Conservation (phyloP, 2,329 filamentous ascomycete species). For the Xylariaceae sp. region DNA sequence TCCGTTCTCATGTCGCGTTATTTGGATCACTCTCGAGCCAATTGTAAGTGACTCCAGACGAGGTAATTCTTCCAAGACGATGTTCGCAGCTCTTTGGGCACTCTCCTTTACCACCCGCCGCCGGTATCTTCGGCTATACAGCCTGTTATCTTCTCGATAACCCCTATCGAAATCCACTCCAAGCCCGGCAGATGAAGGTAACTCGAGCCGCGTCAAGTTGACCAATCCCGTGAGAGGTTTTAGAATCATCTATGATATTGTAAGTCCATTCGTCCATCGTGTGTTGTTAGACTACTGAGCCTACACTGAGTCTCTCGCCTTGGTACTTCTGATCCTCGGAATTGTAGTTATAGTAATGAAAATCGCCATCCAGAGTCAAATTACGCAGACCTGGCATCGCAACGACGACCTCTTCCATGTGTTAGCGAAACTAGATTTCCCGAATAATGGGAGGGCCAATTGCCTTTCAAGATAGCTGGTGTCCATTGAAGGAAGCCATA, state of each 20-base stretch:
- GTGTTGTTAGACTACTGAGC: too few species aligned
- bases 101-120: neutral
- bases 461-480: too few species aligned
- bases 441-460: too few species aligned
- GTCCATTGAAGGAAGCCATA: too few species aligned
- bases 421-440: too few species aligned
- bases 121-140: neutral
- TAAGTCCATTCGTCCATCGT: too few species aligned
- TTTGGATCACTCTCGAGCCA: neutral
- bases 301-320: too few species aligned
- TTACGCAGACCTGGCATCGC: neutral
- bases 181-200: neutral
- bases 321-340: too few species aligned
- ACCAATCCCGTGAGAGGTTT: neutral
- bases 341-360: too few species aligned
- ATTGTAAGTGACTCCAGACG: slow-evolving; percentile 5
- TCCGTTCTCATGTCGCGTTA: slow-evolving; percentile 11
- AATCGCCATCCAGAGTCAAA: too few species aligned
- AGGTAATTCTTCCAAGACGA: slow-evolving; percentile 6
- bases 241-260: too few species aligned
- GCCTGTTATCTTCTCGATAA: slow-evolving; percentile 5
- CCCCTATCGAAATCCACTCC: slow-evolving; percentile 6
- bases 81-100: neutral
- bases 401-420: neutral
- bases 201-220: slow-evolving; percentile 12